phyloP scores from a whole-genome alignment of 108 stramenopile species.

The Pelagomonas calceolata region DNA sequence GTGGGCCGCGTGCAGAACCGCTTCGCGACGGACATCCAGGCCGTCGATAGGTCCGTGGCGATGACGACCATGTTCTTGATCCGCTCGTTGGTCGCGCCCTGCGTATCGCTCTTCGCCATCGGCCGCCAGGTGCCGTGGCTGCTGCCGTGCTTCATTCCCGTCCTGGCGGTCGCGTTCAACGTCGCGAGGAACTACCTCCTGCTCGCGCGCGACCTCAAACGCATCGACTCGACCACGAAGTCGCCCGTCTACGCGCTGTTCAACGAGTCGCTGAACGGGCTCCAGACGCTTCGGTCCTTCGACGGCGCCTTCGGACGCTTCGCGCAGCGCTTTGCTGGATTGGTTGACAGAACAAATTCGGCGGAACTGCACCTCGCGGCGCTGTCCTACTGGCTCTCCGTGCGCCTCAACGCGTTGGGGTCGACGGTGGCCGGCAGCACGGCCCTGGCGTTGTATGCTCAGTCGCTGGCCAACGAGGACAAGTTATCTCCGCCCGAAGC shows the following conservation, averaged over 20 bases:
- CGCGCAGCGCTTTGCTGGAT: neutral
- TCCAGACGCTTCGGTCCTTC: slow-evolving; percentile 68
- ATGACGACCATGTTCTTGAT: neutral
- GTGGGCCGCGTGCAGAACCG: slow-evolving; percentile 32
- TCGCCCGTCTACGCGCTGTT: slow-evolving; percentile 77
- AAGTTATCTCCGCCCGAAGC: slow-evolving; percentile 3
- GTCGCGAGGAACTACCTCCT: slow-evolving; percentile 38
- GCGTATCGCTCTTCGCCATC: neutral
- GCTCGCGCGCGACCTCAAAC: slow-evolving; percentile 64
- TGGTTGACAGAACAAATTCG: slow-evolving; percentile 7
- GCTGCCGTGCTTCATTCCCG: neutral
- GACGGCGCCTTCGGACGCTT: slow-evolving; percentile 5
- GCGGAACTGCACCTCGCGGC: neutral
- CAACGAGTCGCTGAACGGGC: slow-evolving; percentile 68
- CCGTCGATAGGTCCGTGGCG: neutral
- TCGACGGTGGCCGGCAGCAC: neutral
- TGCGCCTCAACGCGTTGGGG: slow-evolving; percentile 8
- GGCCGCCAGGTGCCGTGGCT: neutral
- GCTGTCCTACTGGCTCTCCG: neutral
- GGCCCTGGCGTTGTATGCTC: neutral
- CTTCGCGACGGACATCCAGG: slow-evolving; percentile 12
- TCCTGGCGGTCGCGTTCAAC: neutral
- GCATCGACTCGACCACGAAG: slow-evolving; percentile 68
- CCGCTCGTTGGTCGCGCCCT: neutral
- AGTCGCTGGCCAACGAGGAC: neutral